Conservation (phyloP, 192 early-diverging fungal species). For the Cetraspora pellucida region DNA sequence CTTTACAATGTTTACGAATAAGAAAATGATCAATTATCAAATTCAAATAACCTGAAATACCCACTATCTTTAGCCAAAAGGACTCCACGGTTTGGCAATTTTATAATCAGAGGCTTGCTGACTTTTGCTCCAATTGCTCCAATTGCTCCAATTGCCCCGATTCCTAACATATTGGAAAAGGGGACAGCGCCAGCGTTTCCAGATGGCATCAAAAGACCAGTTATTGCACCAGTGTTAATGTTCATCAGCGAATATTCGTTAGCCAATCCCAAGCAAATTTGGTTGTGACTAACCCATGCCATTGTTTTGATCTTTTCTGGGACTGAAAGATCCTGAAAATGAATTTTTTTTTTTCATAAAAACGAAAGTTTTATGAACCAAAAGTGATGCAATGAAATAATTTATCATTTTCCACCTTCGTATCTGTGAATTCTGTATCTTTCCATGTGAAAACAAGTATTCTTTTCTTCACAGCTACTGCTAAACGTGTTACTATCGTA, state of each 20-base stretch:
- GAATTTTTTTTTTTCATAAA: not conserved
- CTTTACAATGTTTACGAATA: too few species aligned
- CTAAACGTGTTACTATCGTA: slow-evolving; percentile 70
- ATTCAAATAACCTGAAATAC: slow-evolving; percentile 4
- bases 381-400: not conserved
- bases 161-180: slow-evolving; percentile 42
- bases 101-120: slow-evolving; percentile 62
- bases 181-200: slow-evolving; percentile 45
- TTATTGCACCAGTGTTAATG: slow-evolving; percentile 54
- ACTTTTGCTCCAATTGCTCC: slow-evolving; percentile 52
- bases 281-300: slow-evolving; percentile 72
- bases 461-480: slow-evolving; percentile 71
- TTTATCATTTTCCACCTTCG: slow-evolving; percentile 44
- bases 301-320: slow-evolving; percentile 74
- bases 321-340: slow-evolving; percentile 65
- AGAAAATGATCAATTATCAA: too few species aligned
- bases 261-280: slow-evolving; percentile 67
- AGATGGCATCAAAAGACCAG: slow-evolving; percentile 56
- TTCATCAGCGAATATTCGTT: slow-evolving; percentile 67
- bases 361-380: not conserved
- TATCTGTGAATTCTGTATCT: slow-evolving; percentile 71
- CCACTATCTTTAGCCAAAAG: slow-evolving; percentile 63
- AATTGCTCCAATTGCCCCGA: slow-evolving; percentile 34
- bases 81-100: slow-evolving; percentile 66
- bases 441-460: slow-evolving; percentile 76